Conservation (phyloP, 805 yeast species). For the Zygoascus flipseniorum region DNA sequence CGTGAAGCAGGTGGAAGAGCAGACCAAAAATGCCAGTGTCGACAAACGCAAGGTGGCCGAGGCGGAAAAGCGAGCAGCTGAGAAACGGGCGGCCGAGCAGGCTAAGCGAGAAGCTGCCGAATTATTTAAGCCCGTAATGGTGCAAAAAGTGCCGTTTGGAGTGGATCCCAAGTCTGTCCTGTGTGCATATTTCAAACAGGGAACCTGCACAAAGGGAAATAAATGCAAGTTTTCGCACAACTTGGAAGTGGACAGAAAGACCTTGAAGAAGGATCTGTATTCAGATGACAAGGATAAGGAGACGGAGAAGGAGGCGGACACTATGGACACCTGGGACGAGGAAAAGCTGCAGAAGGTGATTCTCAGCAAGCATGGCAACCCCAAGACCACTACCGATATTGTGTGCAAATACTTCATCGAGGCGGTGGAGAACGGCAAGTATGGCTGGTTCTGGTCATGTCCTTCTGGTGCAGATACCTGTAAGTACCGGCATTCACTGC, state of each 20-base stretch:
- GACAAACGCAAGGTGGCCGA: slow-evolving; percentile 69
- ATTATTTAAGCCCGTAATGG: slow-evolving; percentile 54
- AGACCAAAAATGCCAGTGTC: slow-evolving; percentile 45
- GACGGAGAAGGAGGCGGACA: slow-evolving; percentile 67
- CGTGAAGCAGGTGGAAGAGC: slow-evolving; percentile 60
- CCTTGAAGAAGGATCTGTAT: slow-evolving; percentile 84
- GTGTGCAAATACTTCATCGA: slow-evolving; percentile 91
- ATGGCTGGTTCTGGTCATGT: slow-evolving; percentile 99
- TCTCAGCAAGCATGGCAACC: slow-evolving; percentile 88
- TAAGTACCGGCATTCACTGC: slow-evolving; percentile 90
- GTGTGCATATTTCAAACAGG: slow-evolving; percentile 83
- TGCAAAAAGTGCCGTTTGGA: slow-evolving; percentile 89
- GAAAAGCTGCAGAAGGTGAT: slow-evolving; percentile 84
- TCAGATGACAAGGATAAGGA: slow-evolving; percentile 65
- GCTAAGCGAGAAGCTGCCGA: slow-evolving; percentile 85
- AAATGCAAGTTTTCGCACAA: slow-evolving; percentile 93
- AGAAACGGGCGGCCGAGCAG: slow-evolving; percentile 82
- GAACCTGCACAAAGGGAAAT: slow-evolving; percentile 56
- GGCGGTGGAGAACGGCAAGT: slow-evolving; percentile 94
- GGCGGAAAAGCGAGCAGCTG: slow-evolving; percentile 55
- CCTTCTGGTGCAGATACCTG: slow-evolving; percentile 91
- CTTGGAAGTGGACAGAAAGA: slow-evolving; percentile 73
- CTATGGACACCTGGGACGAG: slow-evolving; percentile 97
- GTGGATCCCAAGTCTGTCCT: slow-evolving; percentile 93
- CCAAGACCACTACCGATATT: slow-evolving; percentile 85